Conservation (phyloP, 352 stramenopile genomes). For the Phytophthora constricta region DNA sequence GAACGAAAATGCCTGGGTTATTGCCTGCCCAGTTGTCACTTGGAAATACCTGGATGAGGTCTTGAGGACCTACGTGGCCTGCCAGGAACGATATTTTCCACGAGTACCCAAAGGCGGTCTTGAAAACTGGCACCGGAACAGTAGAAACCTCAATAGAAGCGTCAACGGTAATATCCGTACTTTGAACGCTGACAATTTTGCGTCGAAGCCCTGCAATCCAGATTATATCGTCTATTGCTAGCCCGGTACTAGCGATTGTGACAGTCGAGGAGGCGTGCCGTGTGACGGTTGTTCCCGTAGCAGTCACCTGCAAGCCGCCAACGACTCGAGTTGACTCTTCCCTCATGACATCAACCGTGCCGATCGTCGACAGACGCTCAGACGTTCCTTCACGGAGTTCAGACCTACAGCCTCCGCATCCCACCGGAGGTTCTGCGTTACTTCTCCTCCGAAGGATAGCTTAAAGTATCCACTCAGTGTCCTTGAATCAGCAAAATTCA, state of each 20-base stretch:
- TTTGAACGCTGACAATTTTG: constrained; percentile 27
- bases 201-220: constrained; percentile 62
- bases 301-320: constrained; percentile 60
- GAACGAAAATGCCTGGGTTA: constrained; percentile 90
- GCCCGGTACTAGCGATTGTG: constrained; percentile 23
- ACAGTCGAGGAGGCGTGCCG: constrained; percentile 33
- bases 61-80: constrained; percentile 86
- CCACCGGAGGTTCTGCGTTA: constrained; percentile 73
- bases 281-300: constrained; percentile 39
- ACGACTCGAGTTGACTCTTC: constrained; percentile 54
- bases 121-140: constrained; percentile 69
- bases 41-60: constrained; percentile 80
- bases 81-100: constrained; percentile 82
- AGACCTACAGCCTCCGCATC: constrained; percentile 59
- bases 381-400: constrained; percentile 71
- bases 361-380: constrained; percentile 74
- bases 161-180: constrained; percentile 28
- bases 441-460: constrained; percentile 62
- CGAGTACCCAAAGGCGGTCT: constrained; percentile 65
- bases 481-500: constrained; percentile 61
- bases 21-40: constrained; percentile 94
- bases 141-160: constrained; percentile 19
- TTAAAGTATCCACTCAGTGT: constrained; percentile 75
- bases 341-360: constrained; percentile 64
- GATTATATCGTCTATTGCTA: constrained; percentile 45